phyloP scores from a whole-genome alignment of 1,284 basidiomycete genomes.

The Ceratobasidium sp. region DNA sequence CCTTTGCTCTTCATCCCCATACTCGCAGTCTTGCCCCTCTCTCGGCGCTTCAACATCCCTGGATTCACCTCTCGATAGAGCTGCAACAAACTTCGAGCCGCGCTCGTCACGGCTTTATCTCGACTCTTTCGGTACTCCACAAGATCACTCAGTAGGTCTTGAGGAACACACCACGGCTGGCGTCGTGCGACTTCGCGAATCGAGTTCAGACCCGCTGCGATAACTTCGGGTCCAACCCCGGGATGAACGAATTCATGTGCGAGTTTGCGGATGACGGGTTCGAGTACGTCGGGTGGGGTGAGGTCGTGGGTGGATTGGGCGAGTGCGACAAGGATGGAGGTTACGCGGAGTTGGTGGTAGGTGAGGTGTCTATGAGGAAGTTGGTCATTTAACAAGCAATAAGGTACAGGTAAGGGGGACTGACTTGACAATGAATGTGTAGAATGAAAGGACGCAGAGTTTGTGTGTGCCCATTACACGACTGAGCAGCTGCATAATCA shows the following conservation, averaged over 20 bases:
- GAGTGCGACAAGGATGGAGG: slow-evolving; percentile 93
- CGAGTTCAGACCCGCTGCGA: slow-evolving; percentile 95
- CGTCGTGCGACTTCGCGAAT: slow-evolving; percentile 93
- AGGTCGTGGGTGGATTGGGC: slow-evolving; percentile 97
- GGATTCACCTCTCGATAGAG: slow-evolving; percentile 98
- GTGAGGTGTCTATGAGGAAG: slow-evolving; percentile 81
- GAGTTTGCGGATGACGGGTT: slow-evolving; percentile 91
- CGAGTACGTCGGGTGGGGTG: slow-evolving; percentile 93
- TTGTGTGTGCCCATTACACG: slow-evolving; percentile 95
- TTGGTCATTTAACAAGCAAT: not conserved
- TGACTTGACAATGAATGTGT: slow-evolving; percentile 89
- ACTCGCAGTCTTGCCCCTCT: slow-evolving; percentile 89
- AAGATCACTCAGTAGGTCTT: slow-evolving; percentile 92
- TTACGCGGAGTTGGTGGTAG: slow-evolving; percentile 94
- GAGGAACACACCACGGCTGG: slow-evolving; percentile 97
- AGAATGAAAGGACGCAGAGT: slow-evolving; percentile 95
- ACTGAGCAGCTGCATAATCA: slow-evolving; percentile 97
- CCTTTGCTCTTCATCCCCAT: slow-evolving; percentile 74
- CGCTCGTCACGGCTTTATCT: slow-evolving; percentile 94
- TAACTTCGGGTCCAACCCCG: slow-evolving; percentile 95
- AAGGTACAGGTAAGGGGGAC: slow-evolving; percentile 33
- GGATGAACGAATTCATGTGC: slow-evolving; percentile 98
- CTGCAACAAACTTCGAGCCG: slow-evolving; percentile 88
- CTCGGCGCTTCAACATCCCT: slow-evolving; percentile 88
- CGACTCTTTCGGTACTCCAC: slow-evolving; percentile 95